Percentiles rank a stretch among this genome's conserved stretches.
phyloP scores from a whole-genome alignment of 1,284 basidiomycete genomes.

The Trichosporon sp. region DNA sequence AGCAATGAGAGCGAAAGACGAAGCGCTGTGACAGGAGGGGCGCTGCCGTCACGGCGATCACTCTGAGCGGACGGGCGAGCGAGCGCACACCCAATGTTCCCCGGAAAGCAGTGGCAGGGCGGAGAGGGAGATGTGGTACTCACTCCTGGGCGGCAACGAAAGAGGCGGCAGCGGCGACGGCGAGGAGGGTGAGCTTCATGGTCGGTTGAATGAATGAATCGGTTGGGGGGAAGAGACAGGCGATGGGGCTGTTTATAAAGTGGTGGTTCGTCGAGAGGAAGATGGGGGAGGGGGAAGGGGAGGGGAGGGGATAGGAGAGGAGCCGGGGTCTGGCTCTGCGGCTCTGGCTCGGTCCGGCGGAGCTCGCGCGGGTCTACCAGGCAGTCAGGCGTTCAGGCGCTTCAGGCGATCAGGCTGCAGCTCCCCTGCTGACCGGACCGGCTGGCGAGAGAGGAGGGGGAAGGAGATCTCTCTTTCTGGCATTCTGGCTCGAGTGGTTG shows the following conservation, averaged over 20 bases:
- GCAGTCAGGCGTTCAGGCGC: not conserved
- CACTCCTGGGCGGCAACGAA: conserved; percentile 11
- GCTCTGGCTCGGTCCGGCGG: not conserved
- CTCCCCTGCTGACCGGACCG: too few species aligned
- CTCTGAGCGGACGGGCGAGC: too few species aligned
- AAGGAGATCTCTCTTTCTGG: not conserved
- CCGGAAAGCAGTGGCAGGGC: too few species aligned
- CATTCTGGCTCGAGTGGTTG: too few species aligned
- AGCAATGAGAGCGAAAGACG: too few species aligned
- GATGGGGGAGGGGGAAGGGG: too few species aligned
- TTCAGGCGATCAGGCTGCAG: not conserved
- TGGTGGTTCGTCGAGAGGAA: not conserved
- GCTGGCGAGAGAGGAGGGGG: not conserved
- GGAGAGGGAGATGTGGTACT: not conserved
- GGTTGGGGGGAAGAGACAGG: not conserved
- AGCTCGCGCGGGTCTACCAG: not conserved
- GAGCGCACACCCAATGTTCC: too few species aligned
- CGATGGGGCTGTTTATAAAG: not conserved
- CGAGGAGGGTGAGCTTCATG: conserved; percentile 11
- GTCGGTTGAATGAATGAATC: not conserved
- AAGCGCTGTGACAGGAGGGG: not conserved
- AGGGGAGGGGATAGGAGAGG: too few species aligned
- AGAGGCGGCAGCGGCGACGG: conserved; percentile 4
- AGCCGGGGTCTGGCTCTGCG: not conserved
- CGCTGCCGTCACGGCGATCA: too few species aligned